phyloP scores from a whole-genome alignment of 805 yeast genomes.

The Suhomyces kilbournensis region DNA sequence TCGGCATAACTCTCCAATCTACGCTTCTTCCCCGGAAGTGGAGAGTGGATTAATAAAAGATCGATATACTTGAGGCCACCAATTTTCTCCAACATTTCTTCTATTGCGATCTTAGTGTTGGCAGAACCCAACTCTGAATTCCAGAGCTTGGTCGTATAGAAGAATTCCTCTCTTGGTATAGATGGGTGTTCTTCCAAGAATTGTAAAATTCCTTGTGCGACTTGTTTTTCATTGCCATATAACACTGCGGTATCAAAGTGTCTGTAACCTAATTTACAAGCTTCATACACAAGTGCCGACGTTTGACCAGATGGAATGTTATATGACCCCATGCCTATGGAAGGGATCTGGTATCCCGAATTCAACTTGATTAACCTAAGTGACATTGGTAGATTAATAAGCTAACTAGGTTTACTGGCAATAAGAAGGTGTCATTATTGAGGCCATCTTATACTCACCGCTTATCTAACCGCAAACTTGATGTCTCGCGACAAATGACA shows the following conservation, averaged over 20 bases:
- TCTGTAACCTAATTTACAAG: slow-evolving; percentile 62
- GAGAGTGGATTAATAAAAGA: slow-evolving; percentile 62
- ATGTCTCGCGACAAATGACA: neutral
- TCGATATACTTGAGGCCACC: slow-evolving; percentile 65
- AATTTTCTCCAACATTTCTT: slow-evolving; percentile 51
- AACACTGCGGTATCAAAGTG: slow-evolving; percentile 75
- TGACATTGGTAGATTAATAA: neutral
- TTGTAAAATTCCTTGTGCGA: slow-evolving; percentile 57
- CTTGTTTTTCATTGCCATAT: slow-evolving; percentile 65
- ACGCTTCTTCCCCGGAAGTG: slow-evolving; percentile 38
- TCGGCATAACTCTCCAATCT: slow-evolving; percentile 54
- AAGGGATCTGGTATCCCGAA: slow-evolving; percentile 38
- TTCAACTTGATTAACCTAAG: slow-evolving; percentile 19
- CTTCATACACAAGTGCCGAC: slow-evolving; percentile 47
- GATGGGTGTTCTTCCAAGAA: slow-evolving; percentile 38
- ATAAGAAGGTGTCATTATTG: neutral
- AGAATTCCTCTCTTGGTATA: slow-evolving; percentile 24
- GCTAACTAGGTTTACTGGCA: neutral
- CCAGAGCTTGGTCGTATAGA: slow-evolving; percentile 72
- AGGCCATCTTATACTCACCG: neutral
- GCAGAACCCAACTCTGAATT: slow-evolving; percentile 26
- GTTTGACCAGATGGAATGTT: slow-evolving; percentile 35
- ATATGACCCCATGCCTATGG: slow-evolving; percentile 52
- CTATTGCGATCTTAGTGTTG: slow-evolving; percentile 57
- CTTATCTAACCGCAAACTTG: neutral